Evolutionary conservation across 2,329 filamentous ascomycete genomes (phyloP).

Genomic region (Zasmidium cellare): DNA sequence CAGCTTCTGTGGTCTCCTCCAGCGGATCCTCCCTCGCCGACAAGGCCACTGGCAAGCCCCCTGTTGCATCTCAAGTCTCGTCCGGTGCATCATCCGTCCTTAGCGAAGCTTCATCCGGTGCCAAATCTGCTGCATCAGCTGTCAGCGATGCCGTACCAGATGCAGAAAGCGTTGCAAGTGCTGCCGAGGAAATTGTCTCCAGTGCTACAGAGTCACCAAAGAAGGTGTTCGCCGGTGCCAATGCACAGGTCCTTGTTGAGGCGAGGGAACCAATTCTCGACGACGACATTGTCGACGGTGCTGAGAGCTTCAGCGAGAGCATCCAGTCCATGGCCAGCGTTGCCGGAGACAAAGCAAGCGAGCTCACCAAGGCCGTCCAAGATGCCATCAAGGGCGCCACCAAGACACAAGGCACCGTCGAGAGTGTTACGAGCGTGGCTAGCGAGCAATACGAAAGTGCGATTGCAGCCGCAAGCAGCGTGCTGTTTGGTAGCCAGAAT

Average conservation of each 20-base stretch:
- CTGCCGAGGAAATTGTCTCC: constrained; percentile 15
- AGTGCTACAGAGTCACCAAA: constrained; percentile 22
- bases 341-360: constrained; percentile 54
- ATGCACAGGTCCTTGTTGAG: constrained; percentile 52
- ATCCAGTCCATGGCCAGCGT: constrained; percentile 53
- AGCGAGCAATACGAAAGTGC: constrained; percentile 59
- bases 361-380: constrained; percentile 57
- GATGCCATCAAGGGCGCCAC: constrained; percentile 53
- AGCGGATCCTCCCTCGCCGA: constrained; percentile 16
- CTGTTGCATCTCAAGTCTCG: constrained; percentile 18
- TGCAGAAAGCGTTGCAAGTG: constrained; percentile 16
- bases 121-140: constrained; percentile 21
- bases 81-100: constrained; percentile 28
- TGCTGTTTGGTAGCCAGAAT: constrained; percentile 53
- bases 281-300: constrained; percentile 41
- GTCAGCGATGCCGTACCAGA: constrained; percentile 15
- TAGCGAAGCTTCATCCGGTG: constrained; percentile 30
- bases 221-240: constrained; percentile 57
- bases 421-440: constrained; percentile 55
- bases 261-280: constrained; percentile 52
- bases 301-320: constrained; percentile 52
- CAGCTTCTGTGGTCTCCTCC: constrained; percentile 16
- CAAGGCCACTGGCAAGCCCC: constrained; percentile 8
- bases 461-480: constrained; percentile 57
- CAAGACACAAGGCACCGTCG: constrained; percentile 48